Evolutionary conservation across 108 stramenopile species (phyloP).

Genomic region (Discostella stelligeroides): DNA sequence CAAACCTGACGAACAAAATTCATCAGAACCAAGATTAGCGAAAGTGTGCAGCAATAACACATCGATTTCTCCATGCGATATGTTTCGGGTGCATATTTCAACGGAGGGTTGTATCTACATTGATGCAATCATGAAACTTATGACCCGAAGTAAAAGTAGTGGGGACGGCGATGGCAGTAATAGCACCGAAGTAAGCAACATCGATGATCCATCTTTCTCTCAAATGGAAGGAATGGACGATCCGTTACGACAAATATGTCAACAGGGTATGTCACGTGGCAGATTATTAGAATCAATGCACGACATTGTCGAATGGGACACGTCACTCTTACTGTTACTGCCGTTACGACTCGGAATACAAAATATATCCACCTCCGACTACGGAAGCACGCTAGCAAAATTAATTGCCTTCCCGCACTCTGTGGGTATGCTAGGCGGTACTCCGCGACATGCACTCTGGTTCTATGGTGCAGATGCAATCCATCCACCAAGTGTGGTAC

Average conservation of each 20-base stretch:
- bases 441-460: conserved; percentile 87
- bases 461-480: conserved; percentile 81
- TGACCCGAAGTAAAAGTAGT: conserved; percentile 32
- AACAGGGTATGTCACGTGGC: background rate
- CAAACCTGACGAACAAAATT: background rate
- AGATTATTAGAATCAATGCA: background rate
- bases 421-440: conserved; percentile 88
- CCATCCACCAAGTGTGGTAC: background rate
- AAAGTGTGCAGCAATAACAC: background rate
- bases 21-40: too few relatives aligned
- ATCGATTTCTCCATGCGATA: background rate
- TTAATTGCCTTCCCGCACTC: conserved; percentile 76
- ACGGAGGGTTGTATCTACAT: conserved; percentile 83
- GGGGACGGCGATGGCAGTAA: background rate
- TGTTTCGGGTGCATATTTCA: conserved; percentile 77
- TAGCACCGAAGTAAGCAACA: background rate
- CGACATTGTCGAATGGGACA: background rate
- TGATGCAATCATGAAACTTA: conserved; percentile 68
- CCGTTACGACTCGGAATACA: conserved; percentile 30
- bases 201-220: conserved; percentile 8
- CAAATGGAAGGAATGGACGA: background rate
- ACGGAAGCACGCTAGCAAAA: conserved; percentile 57
- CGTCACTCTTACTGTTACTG: conserved; percentile 8
- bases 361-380: conserved; percentile 25
- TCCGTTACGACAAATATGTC: conserved; percentile 11